Evolutionary conservation across 129 eudicot species (phyloP).

Genomic region (Deinandra increscens): DNA sequence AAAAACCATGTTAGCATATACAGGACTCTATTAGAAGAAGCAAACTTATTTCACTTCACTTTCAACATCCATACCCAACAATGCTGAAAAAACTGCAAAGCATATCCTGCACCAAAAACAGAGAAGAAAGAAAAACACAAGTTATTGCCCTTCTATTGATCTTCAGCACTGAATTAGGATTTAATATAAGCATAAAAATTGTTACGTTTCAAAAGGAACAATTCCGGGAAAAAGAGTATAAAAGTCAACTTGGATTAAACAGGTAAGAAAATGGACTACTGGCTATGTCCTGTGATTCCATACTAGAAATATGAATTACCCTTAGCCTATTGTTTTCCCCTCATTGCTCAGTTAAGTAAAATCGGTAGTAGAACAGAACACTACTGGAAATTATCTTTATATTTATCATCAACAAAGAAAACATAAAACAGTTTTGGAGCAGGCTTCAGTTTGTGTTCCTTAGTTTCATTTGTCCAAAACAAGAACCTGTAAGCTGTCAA

Average conservation of each 20-base stretch:
- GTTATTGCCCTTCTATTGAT: conserved; percentile 23
- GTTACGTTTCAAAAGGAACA: not conserved
- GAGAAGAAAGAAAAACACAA: conserved; percentile 1
- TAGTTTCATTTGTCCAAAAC: conserved; percentile 2
- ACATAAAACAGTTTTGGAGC: not conserved
- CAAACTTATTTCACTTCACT: conserved; percentile 25
- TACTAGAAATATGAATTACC: not conserved
- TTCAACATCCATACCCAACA: conserved; percentile 60
- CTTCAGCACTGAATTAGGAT: not conserved
- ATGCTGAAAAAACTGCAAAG: conserved; percentile 95
- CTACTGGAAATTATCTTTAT: not conserved
- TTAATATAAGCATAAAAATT: conserved; percentile 10
- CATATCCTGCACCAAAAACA: conserved; percentile 78
- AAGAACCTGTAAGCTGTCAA: not conserved
- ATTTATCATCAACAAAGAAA: not conserved
- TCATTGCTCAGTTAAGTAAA: not conserved
- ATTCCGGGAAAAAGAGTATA: not conserved
- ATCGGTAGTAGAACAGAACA: not conserved
- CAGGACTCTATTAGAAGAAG: conserved; percentile 27
- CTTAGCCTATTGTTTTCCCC: not conserved
- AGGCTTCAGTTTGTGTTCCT: not conserved
- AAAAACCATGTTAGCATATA: conserved; percentile 19
- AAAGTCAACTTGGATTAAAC: conserved; percentile 11
- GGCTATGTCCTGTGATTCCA: conserved; percentile 1
- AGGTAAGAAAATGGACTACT: not conserved